Conservation (phyloP, 306 rosid genomes). For the Cicer bijugum region DNA sequence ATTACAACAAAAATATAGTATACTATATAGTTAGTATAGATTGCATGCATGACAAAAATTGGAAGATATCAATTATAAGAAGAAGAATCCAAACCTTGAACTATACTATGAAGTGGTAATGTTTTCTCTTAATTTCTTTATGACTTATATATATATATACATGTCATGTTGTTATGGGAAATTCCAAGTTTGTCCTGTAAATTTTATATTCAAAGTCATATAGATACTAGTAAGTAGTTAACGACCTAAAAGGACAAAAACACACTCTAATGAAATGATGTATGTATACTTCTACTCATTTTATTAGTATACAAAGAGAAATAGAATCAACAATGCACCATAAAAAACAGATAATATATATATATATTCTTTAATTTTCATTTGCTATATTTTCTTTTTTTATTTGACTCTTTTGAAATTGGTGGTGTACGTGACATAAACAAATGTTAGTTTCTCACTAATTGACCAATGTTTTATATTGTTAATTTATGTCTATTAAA, state of each 20-base stretch:
- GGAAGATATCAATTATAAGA: not conserved
- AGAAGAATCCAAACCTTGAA: slow-evolving; percentile 44
- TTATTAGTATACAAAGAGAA: slow-evolving; percentile 11
- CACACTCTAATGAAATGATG: not conserved
- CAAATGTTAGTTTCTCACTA: too few relatives aligned
- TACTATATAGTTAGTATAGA: not conserved
- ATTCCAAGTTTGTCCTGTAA: slow-evolving; percentile 45
- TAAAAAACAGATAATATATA: too few relatives aligned
- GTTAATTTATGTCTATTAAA: too few relatives aligned
- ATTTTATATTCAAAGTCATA: slow-evolving; percentile 21
- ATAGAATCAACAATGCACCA: not conserved
- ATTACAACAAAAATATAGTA: not conserved
- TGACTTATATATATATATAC: slow-evolving; percentile 16
- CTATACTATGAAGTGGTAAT: slow-evolving; percentile 20
- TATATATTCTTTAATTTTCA: too few relatives aligned
- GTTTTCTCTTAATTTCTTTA: slow-evolving; percentile 30
- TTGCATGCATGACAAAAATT: slow-evolving; percentile 17
- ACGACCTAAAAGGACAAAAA: slow-evolving; percentile 36
- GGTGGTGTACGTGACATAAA: too few relatives aligned
- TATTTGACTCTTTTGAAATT: too few relatives aligned
- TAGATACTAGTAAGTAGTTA: slow-evolving; percentile 4
- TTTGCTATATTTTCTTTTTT: too few relatives aligned
- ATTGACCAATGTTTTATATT: too few relatives aligned
- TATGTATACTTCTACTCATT: not conserved
- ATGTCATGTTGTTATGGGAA: slow-evolving; percentile 26